A percentile compares a stretch with the other conserved stretches of the same genome.
phyloP scores from a whole-genome alignment of 2,329 filamentous ascomycete species.

The Pseudogymnoascus sp. region DNA sequence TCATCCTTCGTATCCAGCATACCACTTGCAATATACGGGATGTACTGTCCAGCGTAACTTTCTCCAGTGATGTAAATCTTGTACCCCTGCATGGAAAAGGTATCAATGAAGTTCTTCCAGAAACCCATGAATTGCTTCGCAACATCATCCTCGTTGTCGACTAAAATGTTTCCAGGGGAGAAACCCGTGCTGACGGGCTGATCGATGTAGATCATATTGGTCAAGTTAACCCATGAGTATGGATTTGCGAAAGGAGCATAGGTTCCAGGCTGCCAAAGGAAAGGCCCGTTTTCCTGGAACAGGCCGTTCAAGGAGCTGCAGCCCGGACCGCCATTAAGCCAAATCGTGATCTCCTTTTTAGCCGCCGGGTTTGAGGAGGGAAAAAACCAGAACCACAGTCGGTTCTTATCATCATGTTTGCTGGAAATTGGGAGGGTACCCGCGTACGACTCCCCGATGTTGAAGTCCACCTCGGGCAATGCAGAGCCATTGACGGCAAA shows the following conservation, averaged over 20 bases:
- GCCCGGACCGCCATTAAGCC: conserved; percentile 58
- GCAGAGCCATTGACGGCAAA: conserved; percentile 24
- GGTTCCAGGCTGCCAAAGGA: conserved; percentile 18
- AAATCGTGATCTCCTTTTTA: conserved; percentile 43
- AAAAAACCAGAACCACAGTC: conserved; percentile 49
- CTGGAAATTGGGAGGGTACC: conserved; percentile 44
- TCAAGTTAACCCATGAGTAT: conserved; percentile 49
- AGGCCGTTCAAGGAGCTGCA: conserved; percentile 52
- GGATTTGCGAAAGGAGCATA: conserved; percentile 22
- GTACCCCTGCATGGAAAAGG: conserved; percentile 44
- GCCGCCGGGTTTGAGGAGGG: conserved; percentile 41
- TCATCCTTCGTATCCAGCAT: conserved; percentile 42
- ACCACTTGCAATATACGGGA: conserved; percentile 40
- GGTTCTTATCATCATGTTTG: conserved; percentile 34
- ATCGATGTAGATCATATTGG: conserved; percentile 43
- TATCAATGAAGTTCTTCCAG: conserved; percentile 54
- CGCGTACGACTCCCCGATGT: conserved; percentile 26
- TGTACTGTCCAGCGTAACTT: conserved; percentile 45
- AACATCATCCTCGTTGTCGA: conserved; percentile 43
- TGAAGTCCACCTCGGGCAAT: conserved; percentile 24
- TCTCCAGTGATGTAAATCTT: conserved; percentile 60
- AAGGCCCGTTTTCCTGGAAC: conserved; percentile 48
- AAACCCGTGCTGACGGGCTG: conserved; percentile 43
- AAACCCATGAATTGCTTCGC: conserved; percentile 51
- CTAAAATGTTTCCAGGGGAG: conserved; percentile 43